Evolutionary conservation across 2,329 filamentous ascomycete genomes (phyloP), one percentile per base, ranked within the genome.

Genomic region (Scytalidium sp.): DNA sequence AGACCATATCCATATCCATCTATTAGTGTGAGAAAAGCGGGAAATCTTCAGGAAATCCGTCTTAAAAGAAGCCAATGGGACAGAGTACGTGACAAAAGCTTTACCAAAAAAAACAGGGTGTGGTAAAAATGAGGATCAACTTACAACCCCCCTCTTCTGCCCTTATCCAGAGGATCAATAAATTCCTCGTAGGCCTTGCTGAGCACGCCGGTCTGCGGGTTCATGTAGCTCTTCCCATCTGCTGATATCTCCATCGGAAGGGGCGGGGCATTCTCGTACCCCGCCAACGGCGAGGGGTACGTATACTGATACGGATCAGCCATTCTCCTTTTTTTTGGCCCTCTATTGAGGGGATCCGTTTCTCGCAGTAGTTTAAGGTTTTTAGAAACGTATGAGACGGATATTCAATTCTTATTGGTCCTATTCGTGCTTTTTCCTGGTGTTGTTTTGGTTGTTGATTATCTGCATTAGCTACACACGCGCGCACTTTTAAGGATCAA

Each of bases 191-290:
- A 96, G 13, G 88, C 81, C 46, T 77, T 70, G 64, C 88, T 93
- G 45, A 79, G 71, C 3, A 75, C 67, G 1, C 77, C 78, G 1
- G 80, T 73, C 25, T 80, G 74, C 0, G 81, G 81, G 60, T 95
- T 95, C 47, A 80, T 74, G 58, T 81, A 80, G 45, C 87, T 90
- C 71, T 95, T 96, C 43, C 88, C 88, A 65, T 96, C 88, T 32
- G 79, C 81, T 43, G 76, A 54, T 36, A 54, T 57, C 47, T 64
- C 62, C 3, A 73, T 67, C 19, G 75, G 60, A 0, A 83, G 66
- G 1, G 75, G 72, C 19, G 73, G 64, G 2, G 70, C 65, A 46
- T 70, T 67, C 53, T 78, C 72, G 51, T 75, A 81, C 20, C 76
- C 78, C 56, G 70, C 64, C 1, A 82, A 64, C 2, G 79, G 79